Percentiles rank a stretch among this genome's conserved stretches.
Conservation (phyloP, 2,329 filamentous ascomycete genomes). For the Aspergillus hiratsukae region DNA sequence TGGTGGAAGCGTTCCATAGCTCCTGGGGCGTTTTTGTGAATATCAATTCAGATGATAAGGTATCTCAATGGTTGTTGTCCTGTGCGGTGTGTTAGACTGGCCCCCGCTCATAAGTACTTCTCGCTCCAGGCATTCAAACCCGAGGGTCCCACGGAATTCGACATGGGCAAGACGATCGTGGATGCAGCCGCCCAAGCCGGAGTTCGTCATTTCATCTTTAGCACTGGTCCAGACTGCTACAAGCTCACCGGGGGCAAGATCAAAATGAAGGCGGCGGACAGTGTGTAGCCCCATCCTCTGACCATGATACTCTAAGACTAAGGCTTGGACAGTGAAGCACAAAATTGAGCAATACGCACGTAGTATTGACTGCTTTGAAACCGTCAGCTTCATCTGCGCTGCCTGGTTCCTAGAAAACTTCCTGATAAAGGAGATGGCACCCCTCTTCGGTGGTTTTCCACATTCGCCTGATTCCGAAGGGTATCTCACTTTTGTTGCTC, state of each 20-base stretch:
- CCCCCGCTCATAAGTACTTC: not conserved
- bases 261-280: conserved; percentile 30
- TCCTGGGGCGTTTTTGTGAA: conserved; percentile 22
- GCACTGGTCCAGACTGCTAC: conserved; percentile 29
- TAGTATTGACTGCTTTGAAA: conserved; percentile 30
- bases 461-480: conserved; percentile 32
- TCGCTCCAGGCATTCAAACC: not conserved
- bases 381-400: conserved; percentile 32
- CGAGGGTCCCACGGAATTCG: conserved; percentile 28
- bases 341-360: conserved; percentile 36
- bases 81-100: not conserved
- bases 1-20: conserved; percentile 18
- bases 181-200: conserved; percentile 32
- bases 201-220: conserved; percentile 36
- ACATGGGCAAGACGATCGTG: conserved; percentile 33
- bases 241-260: conserved; percentile 32
- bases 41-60: conserved; percentile 21
- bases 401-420: conserved; percentile 46
- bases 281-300: conserved; percentile 16
- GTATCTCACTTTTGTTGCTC: conserved; percentile 32
- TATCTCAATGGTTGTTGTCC: not conserved
- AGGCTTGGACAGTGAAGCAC: conserved; percentile 25
- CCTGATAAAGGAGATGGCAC: conserved; percentile 29
- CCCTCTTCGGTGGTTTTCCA: conserved; percentile 42
- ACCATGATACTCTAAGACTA: conserved; percentile 1